phyloP scores from a whole-genome alignment of 2,329 filamentous ascomycete species.

The Chalara sp. region DNA sequence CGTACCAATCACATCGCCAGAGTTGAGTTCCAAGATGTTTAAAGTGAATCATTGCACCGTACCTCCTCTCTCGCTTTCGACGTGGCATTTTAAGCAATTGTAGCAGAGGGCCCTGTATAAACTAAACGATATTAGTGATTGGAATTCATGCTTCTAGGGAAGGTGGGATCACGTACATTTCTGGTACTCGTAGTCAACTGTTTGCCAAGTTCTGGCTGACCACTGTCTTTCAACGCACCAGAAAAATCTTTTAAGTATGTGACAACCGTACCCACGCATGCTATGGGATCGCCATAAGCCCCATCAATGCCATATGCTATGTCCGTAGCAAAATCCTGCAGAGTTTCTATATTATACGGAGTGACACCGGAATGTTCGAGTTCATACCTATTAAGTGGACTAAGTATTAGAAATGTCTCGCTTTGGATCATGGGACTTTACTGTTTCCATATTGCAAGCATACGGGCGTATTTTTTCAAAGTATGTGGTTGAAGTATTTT shows the following conservation, averaged over 20 bases:
- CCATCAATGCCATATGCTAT: conserved; percentile 3
- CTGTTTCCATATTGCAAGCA: too few species aligned
- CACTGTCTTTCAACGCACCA: not conserved
- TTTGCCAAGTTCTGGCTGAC: not conserved
- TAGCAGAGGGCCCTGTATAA: too few species aligned
- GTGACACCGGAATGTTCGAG: not conserved
- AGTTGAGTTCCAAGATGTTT: too few species aligned
- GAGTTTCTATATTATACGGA: conserved; percentile 5
- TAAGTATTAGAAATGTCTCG: not conserved
- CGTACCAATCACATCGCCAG: too few species aligned
- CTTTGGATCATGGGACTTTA: not conserved
- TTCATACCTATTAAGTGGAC: not conserved
- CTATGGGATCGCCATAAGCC: conserved; percentile 4
- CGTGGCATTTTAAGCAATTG: too few species aligned
- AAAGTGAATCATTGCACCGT: too few species aligned
- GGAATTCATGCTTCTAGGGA: not conserved
- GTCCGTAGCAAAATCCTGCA: conserved; percentile 2
- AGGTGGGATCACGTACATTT: not conserved
- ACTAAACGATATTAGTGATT: not conserved
- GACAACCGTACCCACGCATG: not conserved
- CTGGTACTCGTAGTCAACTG: not conserved
- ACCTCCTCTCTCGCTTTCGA: too few species aligned
- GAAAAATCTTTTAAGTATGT: conserved; percentile 1
- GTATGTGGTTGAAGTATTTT: too few species aligned
- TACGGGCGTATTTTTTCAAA: too few species aligned